Conservation (phyloP, 768 basidiomycete genomes). For the Mycena galericulata region DNA sequence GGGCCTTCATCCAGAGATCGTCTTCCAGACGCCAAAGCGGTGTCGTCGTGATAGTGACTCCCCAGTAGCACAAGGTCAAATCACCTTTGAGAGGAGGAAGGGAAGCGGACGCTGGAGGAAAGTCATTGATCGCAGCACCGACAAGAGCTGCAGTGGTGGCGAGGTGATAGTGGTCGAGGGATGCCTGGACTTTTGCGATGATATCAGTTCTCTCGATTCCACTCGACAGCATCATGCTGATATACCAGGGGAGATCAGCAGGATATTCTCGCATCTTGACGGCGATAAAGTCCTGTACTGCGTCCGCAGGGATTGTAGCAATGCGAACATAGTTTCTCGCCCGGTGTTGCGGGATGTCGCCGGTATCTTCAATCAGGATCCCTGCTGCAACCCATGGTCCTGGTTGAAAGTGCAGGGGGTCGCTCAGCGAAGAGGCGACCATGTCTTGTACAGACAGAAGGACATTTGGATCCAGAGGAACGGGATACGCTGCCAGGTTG, state of each 20-base stretch:
- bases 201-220: too few species aligned
- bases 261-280: background rate
- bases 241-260: background rate
- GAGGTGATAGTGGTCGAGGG: background rate
- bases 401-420: too few species aligned
- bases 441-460: too few species aligned
- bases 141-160: background rate
- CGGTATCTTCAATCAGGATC: background rate
- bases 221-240: background rate
- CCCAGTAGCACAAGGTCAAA: background rate
- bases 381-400: background rate
- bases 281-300: background rate
- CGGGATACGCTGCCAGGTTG: too few species aligned
- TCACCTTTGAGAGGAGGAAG: background rate
- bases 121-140: background rate
- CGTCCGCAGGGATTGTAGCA: background rate
- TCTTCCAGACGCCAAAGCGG: background rate
- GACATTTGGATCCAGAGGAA: too few species aligned
- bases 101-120: too few species aligned
- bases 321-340: background rate
- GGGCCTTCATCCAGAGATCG: background rate
- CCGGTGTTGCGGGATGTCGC: background rate
- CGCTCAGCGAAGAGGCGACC: too few species aligned
- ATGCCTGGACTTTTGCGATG: too few species aligned
- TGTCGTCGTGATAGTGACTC: background rate